These are phyloP conservation scores for Blastobotrys terrestris DNA, from an alignment of 805 yeast species.

Conservation along the genomic window DNA sequence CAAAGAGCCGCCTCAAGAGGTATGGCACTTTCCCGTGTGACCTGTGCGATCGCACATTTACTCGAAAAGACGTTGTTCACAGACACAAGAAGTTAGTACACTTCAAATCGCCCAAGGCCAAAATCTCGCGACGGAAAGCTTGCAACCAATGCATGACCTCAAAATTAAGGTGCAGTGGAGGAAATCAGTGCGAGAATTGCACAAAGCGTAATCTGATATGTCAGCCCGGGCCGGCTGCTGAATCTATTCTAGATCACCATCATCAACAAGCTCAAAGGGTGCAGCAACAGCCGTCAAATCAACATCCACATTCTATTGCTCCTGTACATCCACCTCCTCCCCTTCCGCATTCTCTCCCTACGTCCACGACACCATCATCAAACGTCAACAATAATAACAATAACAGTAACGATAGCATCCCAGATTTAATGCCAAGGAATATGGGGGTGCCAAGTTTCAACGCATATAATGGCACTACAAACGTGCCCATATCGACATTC, in stretches of 20 bases:
- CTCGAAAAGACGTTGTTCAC: conserved; percentile 15
- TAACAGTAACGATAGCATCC: background rate
- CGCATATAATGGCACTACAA: background rate
- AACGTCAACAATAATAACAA: too few relatives aligned
- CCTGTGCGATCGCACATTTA: conserved; percentile 10
- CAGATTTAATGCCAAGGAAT: background rate
- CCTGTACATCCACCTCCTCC: background rate
- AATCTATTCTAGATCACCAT: background rate
- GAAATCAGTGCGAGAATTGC: conserved; percentile 20
- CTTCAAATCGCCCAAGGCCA: conserved; percentile 2
- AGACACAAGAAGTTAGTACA: conserved; percentile 15
- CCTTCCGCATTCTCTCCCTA: background rate
- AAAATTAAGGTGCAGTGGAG: conserved; percentile 23
- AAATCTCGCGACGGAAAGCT: conserved; percentile 10
- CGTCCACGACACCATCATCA: background rate
- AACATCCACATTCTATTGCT: background rate
- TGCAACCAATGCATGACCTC: conserved; percentile 12
- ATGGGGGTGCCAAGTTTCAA: background rate
- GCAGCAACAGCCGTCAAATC: background rate
- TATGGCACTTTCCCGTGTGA: conserved; percentile 10
- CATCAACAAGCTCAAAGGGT: too few relatives aligned
- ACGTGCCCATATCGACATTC: conserved; percentile 1
- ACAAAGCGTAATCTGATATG: conserved; percentile 15
- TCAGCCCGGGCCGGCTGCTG: conserved; percentile 12
- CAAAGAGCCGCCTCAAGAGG: conserved; percentile 4